Evolutionary conservation across 2,329 filamentous ascomycete genomes (phyloP), one percentile per base, ranked within the genome.

Genomic region (Phialophora tarda): DNA sequence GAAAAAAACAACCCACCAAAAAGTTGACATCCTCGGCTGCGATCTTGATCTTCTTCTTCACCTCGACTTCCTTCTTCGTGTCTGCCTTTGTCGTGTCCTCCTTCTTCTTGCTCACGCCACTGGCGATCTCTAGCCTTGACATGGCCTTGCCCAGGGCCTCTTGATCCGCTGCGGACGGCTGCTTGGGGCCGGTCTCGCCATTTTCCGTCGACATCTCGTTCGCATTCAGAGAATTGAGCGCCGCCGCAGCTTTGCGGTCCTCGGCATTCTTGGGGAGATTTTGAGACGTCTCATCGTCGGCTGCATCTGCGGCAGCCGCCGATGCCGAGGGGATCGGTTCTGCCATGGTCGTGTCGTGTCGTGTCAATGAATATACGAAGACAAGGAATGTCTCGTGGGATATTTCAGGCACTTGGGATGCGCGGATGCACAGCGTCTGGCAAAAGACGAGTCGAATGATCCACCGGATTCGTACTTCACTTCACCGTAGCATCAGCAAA

Each of bases 91-190:
- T 68, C 41, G 68, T 63, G 23, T 73, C 71, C 17, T 69, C 71
- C 66, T 70, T 75, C 66, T 70, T 72, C 32, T 67, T 74, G n/a
- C 59, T 60, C 7, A 66, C 51, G 28, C 74, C 77, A 44, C 77
- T 75, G 4, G 76, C 75, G 64, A 82, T 79, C 68, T 83, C 81
- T n/a, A 84, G 70, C 41, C 81, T 75, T 63, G 77, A 81, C 78
- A 84, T 83, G 2, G 82, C 82, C 69, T 80, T 81, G 0, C 79
- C 80, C n/a, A 84, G 71, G 0, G 81, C 82, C 70, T 83, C 81
- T 65, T 83, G 81, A 44, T 82, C 80, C 0, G 77, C 77, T 14
- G 73, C 73, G 1, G 78, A 75, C 14, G 73, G 74, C 57, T 77
- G 67, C 58, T 69, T 72, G 23, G 63, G 74, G 1, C 72, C 60